Evolutionary conservation across 2,329 filamentous ascomycete species (phyloP).

Genomic region (Sporothrix euskadiensis): DNA sequence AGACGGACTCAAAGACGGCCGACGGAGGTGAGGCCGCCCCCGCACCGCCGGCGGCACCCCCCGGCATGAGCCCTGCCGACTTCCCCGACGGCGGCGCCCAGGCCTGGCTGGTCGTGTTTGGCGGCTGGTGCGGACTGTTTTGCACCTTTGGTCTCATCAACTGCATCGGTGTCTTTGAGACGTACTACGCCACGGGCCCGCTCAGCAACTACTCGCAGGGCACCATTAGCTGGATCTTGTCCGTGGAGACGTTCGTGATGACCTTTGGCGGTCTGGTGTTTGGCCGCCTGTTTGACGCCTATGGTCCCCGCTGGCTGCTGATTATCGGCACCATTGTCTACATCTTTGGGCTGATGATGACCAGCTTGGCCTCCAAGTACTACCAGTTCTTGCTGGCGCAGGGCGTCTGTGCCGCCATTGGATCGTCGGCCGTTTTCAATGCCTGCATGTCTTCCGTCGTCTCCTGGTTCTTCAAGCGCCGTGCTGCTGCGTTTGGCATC

Average conservation of each 20-base stretch:
- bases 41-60: constrained; percentile 23
- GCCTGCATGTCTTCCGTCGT: constrained; percentile 41
- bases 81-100: constrained; percentile 55
- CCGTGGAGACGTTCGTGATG: constrained; percentile 50
- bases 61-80: constrained; percentile 44
- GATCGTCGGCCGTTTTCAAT: constrained; percentile 42
- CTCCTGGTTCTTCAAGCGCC: constrained; percentile 51
- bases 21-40: neutral
- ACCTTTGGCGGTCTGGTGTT: constrained; percentile 52
- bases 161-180: constrained; percentile 56
- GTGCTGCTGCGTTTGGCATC: constrained; percentile 52
- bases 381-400: constrained; percentile 47
- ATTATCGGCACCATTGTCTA: constrained; percentile 54
- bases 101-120: constrained; percentile 53
- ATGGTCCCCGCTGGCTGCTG: constrained; percentile 59
- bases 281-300: constrained; percentile 53
- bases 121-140: constrained; percentile 42
- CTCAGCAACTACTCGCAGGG: constrained; percentile 51
- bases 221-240: constrained; percentile 59
- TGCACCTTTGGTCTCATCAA: constrained; percentile 45
- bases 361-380: constrained; percentile 48
- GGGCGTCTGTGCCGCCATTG: constrained; percentile 40
- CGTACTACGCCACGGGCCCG: constrained; percentile 54
- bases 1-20: too few relatives aligned
- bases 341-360: constrained; percentile 63